Evolutionary conservation across 306 rosid genomes (phyloP).

Genomic region (Lagenaria siceraria): DNA sequence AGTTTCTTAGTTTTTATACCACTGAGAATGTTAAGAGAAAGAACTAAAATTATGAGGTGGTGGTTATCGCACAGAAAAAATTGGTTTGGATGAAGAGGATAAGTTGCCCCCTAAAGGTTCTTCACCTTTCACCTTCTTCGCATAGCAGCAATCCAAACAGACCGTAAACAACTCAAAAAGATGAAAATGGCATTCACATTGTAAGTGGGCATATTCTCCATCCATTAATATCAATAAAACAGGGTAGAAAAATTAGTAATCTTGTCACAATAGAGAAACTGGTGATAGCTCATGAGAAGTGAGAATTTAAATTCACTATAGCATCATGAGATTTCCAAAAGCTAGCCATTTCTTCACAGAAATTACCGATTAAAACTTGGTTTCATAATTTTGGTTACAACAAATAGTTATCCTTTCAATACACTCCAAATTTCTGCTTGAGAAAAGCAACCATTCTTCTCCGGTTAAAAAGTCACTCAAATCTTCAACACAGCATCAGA

Average conservation of each 20-base stretch:
- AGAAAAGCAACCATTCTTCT: background rate
- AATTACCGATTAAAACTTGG: background rate
- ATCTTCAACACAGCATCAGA: slow-evolving; percentile 12
- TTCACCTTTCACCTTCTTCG: too few relatives aligned
- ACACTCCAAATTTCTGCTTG: background rate
- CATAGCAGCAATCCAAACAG: too few relatives aligned
- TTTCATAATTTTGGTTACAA: background rate
- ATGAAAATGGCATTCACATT: too few relatives aligned
- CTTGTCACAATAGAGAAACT: background rate
- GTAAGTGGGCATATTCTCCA: background rate
- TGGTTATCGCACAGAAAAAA: too few relatives aligned
- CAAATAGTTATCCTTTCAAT: background rate
- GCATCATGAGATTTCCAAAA: background rate
- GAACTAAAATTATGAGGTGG: too few relatives aligned
- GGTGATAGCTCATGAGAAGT: background rate
- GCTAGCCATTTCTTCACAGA: background rate
- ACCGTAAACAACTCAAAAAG: too few relatives aligned
- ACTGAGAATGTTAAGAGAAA: too few relatives aligned
- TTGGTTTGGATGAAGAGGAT: too few relatives aligned
- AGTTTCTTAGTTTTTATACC: too few relatives aligned
- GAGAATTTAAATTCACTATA: background rate
- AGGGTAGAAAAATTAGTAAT: background rate
- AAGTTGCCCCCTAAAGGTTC: too few relatives aligned
- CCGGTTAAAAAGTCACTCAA: background rate
- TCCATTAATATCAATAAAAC: background rate